A percentile compares a stretch with the other conserved stretches of the same genome.
Conservation (phyloP, 2,329 filamentous ascomycete species). For the Mycosphaerella sp. region DNA sequence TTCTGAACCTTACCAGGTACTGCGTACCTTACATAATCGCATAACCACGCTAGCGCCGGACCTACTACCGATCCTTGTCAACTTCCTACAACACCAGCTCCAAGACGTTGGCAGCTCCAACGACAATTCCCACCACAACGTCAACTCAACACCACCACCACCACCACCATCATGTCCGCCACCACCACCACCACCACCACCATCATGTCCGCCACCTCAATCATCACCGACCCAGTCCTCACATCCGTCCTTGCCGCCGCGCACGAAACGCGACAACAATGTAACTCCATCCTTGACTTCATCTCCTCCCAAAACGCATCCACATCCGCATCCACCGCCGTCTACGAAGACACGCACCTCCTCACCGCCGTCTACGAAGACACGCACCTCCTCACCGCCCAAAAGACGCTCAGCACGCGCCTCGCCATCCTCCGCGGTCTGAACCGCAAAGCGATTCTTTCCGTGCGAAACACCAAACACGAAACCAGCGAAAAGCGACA, state of each 20-base stretch:
- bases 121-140: too few species aligned
- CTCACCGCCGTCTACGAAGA: conserved; percentile 40
- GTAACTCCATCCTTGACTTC: conserved; percentile 53
- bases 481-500: conserved; percentile 79
- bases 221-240: conserved; percentile 59
- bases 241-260: conserved; percentile 64
- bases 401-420: conserved; percentile 72
- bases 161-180: conserved; percentile 18
- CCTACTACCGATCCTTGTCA: background rate
- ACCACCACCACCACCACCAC: conserved; percentile 7
- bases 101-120: background rate
- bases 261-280: conserved; percentile 65
- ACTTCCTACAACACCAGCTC: background rate
- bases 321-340: conserved; percentile 36
- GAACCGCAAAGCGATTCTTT: conserved; percentile 74
- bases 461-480: conserved; percentile 77
- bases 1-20: background rate
- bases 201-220: conserved; percentile 19
- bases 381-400: conserved; percentile 41
- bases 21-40: too few species aligned
- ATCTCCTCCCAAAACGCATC: conserved; percentile 41
- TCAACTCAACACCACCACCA: background rate
- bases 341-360: conserved; percentile 35
- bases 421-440: conserved; percentile 74
- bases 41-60: background rate